Conservation (phyloP, 2,329 filamentous ascomycete species). For the Cladosporium austrohemisphaericum region DNA sequence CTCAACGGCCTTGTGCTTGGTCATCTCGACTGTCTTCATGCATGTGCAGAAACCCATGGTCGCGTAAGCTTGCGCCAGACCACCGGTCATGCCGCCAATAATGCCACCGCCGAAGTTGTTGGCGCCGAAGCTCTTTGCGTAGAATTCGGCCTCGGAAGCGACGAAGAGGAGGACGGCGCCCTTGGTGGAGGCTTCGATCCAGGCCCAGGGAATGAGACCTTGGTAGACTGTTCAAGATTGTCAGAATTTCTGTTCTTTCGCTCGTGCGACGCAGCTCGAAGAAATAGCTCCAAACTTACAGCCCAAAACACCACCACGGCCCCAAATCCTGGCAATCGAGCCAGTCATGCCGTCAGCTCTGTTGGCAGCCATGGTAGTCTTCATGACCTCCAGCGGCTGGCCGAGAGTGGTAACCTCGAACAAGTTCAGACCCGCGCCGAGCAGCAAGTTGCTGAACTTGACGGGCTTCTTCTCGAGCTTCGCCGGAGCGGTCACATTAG, state of each 20-base stretch:
- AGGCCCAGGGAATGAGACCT: constrained; percentile 98
- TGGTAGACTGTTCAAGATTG: constrained; percentile 73
- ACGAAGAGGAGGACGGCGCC: constrained; percentile 98
- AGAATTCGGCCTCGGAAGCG: constrained; percentile 95
- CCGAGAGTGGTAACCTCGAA: constrained; percentile 77
- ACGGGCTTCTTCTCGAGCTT: constrained; percentile 96
- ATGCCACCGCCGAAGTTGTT: constrained; percentile 87
- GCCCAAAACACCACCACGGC: constrained; percentile 85
- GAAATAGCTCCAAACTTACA: too few relatives aligned
- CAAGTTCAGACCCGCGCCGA: constrained; percentile 90
- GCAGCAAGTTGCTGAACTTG: constrained; percentile 98
- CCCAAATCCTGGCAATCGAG: constrained; percentile 84
- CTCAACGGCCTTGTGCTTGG: constrained; percentile 90
- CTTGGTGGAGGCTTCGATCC: constrained; percentile 99
- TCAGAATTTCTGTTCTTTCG: not conserved
- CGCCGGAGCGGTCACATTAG: constrained; percentile 44
- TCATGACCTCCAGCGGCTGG: constrained; percentile 92
- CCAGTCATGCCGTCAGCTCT: constrained; percentile 79
- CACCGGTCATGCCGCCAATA: constrained; percentile 83
- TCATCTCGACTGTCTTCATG: constrained; percentile 99
- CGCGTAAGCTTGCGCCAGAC: constrained; percentile 95
- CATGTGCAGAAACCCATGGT: constrained; percentile 99
- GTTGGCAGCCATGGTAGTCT: constrained; percentile 99
- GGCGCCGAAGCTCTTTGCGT: constrained; percentile 74
- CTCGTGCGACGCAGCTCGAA: not conserved